phyloP scores from a whole-genome alignment of 2,329 filamentous ascomycete genomes.

The Nothomitra cinnamomea region DNA sequence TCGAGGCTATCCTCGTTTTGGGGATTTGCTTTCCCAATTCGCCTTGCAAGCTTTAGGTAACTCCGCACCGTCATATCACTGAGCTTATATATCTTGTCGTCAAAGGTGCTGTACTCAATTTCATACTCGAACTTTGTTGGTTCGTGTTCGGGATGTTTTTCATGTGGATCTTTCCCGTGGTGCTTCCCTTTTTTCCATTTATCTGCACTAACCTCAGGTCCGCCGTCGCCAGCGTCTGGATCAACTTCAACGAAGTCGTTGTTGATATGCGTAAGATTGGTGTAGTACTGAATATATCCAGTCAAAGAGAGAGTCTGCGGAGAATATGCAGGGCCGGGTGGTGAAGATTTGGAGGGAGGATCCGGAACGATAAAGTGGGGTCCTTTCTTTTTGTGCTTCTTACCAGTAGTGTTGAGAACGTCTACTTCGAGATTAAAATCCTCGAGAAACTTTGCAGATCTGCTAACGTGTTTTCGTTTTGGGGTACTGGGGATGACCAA shows the following conservation, averaged over 20 bases:
- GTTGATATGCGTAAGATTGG: constrained; percentile 84
- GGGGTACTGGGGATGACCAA: neutral
- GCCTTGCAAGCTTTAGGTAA: constrained; percentile 60
- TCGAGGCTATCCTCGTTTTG: constrained; percentile 15
- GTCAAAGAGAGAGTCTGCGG: constrained; percentile 64
- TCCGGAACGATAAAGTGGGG: constrained; percentile 40
- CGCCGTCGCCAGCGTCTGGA: constrained; percentile 15
- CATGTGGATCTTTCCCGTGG: constrained; percentile 36
- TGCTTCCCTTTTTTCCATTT: constrained; percentile 50
- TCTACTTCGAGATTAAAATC: neutral
- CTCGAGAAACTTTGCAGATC: neutral
- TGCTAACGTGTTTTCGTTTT: neutral
- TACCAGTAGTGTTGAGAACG: neutral
- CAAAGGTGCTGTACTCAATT: constrained; percentile 71
- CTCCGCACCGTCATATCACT: constrained; percentile 72
- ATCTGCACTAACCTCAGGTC: constrained; percentile 16
- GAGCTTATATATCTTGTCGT: constrained; percentile 58
- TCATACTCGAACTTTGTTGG: constrained; percentile 55
- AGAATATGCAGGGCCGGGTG: constrained; percentile 79
- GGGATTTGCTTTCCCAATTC: constrained; percentile 45
- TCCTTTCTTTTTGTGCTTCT: constrained; percentile 13
- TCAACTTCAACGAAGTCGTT: constrained; percentile 37
- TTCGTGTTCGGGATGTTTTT: constrained; percentile 32
- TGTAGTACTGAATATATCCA: constrained; percentile 79
- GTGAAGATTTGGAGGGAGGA: constrained; percentile 52